Evolutionary conservation across 2,329 filamentous ascomycete genomes (phyloP).

Genomic region (Pestalotiopsis sp.): DNA sequence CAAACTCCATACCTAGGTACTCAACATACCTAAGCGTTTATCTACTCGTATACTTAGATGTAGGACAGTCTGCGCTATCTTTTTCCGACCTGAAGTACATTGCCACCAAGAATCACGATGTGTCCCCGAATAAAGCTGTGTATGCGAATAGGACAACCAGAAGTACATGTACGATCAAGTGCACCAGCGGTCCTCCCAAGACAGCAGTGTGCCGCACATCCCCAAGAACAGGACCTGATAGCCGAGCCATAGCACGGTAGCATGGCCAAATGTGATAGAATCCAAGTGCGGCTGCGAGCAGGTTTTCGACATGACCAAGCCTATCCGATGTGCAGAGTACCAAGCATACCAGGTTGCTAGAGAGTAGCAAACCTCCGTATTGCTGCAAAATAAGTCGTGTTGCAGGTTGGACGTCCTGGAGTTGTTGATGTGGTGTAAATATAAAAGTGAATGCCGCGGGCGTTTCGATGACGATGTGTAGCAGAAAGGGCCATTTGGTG

Average conservation of each 20-base stretch:
- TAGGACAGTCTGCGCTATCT: no score
- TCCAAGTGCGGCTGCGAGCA: conserved; percentile 43
- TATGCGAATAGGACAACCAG: conserved; percentile 39
- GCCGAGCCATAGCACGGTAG: conserved; percentile 41
- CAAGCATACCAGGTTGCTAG: conserved; percentile 46
- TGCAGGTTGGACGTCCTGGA: conserved; percentile 41
- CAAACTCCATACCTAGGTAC: no score
- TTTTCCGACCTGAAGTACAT: neutral
- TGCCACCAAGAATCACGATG: neutral
- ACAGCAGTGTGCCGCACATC: conserved; percentile 23
- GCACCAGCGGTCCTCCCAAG: conserved; percentile 49
- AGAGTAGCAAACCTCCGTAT: conserved; percentile 49
- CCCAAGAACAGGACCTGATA: conserved; percentile 25
- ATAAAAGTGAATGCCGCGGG: conserved; percentile 50
- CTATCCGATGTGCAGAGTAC: conserved; percentile 32
- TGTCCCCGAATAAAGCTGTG: neutral
- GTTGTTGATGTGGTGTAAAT: conserved; percentile 42
- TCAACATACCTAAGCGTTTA: no score
- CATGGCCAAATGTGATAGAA: conserved; percentile 54
- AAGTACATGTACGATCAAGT: conserved; percentile 44
- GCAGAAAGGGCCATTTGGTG: conserved; percentile 35
- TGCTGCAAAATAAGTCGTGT: conserved; percentile 47
- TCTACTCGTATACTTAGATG: no score
- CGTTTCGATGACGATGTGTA: conserved; percentile 42
- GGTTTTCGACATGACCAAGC: conserved; percentile 33